Evolutionary conservation across 2,329 filamentous ascomycete genomes (phyloP).

Genomic region (Colletotrichum cordylinicola): DNA sequence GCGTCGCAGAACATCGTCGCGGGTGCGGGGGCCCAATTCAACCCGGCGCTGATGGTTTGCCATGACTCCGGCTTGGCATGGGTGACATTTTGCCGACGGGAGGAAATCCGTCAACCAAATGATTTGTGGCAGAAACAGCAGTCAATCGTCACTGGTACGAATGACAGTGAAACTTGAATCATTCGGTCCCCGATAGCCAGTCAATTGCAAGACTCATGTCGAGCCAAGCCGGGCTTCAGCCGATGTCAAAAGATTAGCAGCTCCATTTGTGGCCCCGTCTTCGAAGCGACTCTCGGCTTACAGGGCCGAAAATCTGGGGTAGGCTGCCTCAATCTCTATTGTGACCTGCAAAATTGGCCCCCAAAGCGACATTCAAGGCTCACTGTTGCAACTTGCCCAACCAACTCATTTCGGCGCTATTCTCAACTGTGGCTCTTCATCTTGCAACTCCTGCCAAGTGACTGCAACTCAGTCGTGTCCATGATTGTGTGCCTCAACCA

Average conservation of each 20-base stretch:
- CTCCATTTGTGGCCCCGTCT: neutral
- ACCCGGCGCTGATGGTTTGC: neutral
- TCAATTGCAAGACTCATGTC: neutral
- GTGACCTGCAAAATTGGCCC: neutral
- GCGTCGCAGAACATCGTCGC: neutral
- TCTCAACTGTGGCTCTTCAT: neutral
- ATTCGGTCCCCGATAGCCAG: neutral
- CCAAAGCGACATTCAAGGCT: neutral
- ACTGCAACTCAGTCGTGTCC: neutral
- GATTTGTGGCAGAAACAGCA: neutral
- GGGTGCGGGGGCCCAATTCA: neutral
- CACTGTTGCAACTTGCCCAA: neutral
- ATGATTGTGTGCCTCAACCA: neutral
- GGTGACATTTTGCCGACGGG: neutral
- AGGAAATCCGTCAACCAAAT: neutral
- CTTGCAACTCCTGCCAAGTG: neutral
- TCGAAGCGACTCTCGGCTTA: neutral
- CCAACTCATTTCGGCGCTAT: neutral
- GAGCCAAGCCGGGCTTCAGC: neutral
- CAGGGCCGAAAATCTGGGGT: neutral
- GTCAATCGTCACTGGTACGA: neutral
- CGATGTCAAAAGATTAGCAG: neutral
- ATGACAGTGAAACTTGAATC: neutral
- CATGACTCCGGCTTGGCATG: neutral
- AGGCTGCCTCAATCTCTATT: neutral